Conservation (phyloP, 345 rosid genomes). For the Salix brachista region DNA sequence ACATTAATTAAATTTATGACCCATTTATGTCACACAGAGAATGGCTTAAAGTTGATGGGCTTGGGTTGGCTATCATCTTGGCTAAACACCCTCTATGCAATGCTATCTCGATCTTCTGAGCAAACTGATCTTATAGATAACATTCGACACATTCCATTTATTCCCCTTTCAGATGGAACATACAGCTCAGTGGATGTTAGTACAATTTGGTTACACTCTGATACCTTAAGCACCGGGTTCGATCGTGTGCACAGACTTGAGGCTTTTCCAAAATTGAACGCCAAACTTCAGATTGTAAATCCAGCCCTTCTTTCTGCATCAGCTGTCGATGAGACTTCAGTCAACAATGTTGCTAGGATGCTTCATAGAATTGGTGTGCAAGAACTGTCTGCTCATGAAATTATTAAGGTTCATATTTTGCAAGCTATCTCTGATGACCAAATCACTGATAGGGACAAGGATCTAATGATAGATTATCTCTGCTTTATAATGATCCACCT, state of each 20-base stretch:
- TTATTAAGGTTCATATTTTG: conserved; percentile 67
- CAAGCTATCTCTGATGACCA: conserved; percentile 51
- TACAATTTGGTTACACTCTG: conserved; percentile 79
- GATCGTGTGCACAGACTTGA: conserved; percentile 50
- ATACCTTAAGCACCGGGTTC: conserved; percentile 31
- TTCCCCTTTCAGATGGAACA: conserved; percentile 80
- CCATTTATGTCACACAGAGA: conserved; percentile 47
- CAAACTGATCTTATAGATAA: conserved; percentile 36
- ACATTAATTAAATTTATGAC: conserved; percentile 54
- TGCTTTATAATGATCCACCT: conserved; percentile 86
- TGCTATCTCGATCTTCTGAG: conserved; percentile 46
- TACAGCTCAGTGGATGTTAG: conserved; percentile 65
- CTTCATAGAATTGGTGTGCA: conserved; percentile 70
- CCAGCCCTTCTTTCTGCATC: conserved; percentile 53
- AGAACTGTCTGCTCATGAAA: conserved; percentile 83
- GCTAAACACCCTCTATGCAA: conserved; percentile 49
- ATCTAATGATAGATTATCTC: conserved; percentile 63
- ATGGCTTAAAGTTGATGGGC: conserved; percentile 62
- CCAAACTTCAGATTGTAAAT: conserved; percentile 62
- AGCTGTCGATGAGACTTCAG: conserved; percentile 30
- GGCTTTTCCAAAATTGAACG: conserved; percentile 68
- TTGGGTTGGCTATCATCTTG: conserved; percentile 70
- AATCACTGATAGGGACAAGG: conserved; percentile 25
- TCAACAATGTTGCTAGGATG: conserved; percentile 50
- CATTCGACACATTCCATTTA: conserved; percentile 59